Evolutionary conservation across 352 stramenopile genomes (phyloP), one percentile per base, ranked within the genome.

Genomic region (Phytophthora tentaculata): DNA sequence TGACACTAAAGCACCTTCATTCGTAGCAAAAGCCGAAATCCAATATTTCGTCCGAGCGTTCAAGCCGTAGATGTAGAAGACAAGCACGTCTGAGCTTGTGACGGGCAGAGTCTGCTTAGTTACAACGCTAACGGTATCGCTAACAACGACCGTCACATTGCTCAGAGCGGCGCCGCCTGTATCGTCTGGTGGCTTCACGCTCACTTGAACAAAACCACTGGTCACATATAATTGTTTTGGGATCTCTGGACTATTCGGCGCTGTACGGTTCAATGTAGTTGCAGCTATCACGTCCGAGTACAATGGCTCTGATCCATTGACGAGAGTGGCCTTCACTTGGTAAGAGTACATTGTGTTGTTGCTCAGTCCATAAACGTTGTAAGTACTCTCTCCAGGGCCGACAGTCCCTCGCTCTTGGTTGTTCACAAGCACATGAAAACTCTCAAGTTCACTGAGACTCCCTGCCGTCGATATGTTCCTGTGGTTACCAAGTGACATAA

Each of bases 301-400:
- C n/a, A 84, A 43, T 26, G 39, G 12, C 5, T 56, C 45, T 8
- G 60, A 71, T 19, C 23, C 55, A 37, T 48, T 44, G 13, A 43
- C 47, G 6, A 75, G 37, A 52, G 37, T 51, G 17, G 37, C 70
- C 4, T 56, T 63, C 8, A 83, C 26, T 43, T 76, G 63, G 8
- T 84, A 50, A 10, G 50, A 35, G 64, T 86, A 80, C 16, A 56
- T 22, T 9, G 80, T 83, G 45, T 81, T 71, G 58, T 69, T 69
- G 0, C 14, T 23, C 17, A 88, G 57, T 57, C 75, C 77, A 48
- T 69, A 78, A 12, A 81, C 24, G 5, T 67, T 64, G 52, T 76
- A 89, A 20, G 35, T 20, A 5, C 22, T 62, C 19, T 20, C 47
- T 5, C 51, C 35, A 14, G 55, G 4, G 12, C 3, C 26, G 13